Conservation (phyloP, 2,329 filamentous ascomycete species). For the Orbilia oligospora region DNA sequence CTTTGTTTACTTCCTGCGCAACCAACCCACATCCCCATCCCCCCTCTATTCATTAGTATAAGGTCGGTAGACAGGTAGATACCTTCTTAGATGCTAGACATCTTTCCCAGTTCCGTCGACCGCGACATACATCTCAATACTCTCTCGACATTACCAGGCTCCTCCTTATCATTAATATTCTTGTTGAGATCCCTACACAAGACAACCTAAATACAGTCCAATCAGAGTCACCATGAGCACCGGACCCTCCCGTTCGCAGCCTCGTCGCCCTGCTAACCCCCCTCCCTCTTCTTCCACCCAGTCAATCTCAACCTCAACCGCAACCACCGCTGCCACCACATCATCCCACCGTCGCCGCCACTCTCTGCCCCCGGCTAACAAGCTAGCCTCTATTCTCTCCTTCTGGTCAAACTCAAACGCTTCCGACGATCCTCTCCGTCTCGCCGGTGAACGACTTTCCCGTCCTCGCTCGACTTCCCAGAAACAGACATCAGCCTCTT, state of each 20-base stretch:
- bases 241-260: slow-evolving; percentile 24
- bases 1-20: slow-evolving; percentile 24
- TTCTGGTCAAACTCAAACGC: slow-evolving; percentile 51
- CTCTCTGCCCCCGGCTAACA: slow-evolving; percentile 51
- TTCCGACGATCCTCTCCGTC: slow-evolving; percentile 47
- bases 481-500: neutral
- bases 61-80: too few species aligned
- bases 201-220: neutral
- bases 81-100: neutral
- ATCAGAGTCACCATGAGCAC: slow-evolving; percentile 26
- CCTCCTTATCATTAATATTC: too few species aligned
- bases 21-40: neutral
- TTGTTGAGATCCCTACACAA: too few species aligned
- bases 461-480: slow-evolving; percentile 26
- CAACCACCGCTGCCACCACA: neutral
- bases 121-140: neutral
- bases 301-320: slow-evolving; percentile 4
- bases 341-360: slow-evolving; percentile 44
- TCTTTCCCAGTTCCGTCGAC: neutral
- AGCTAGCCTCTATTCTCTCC: slow-evolving; percentile 55
- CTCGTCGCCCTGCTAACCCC: neutral
- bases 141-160: neutral
- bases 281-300: neutral
- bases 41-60: too few species aligned
- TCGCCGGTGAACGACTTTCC: slow-evolving; percentile 43